A percentile compares a stretch with the other conserved stretches of the same genome.
Conservation (phyloP, 768 basidiomycete species). For the Tubosaeta sp. region DNA sequence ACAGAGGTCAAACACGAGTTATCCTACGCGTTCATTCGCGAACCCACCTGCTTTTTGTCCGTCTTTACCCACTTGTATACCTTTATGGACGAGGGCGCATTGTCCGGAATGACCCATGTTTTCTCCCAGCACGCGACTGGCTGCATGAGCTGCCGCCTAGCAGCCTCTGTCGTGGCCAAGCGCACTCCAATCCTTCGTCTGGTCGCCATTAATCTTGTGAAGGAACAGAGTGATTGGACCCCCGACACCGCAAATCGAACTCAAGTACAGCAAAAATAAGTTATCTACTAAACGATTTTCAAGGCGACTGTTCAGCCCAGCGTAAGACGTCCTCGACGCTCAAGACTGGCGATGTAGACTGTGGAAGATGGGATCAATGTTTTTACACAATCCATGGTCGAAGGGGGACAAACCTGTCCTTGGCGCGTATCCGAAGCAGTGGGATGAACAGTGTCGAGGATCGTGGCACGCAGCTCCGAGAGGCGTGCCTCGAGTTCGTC, state of each 20-base stretch:
- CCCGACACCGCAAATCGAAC: slow-evolving; percentile 11
- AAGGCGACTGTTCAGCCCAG: slow-evolving; percentile 53
- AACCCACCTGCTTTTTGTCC: slow-evolving; percentile 67
- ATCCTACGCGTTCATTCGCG: not conserved
- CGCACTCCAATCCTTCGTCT: slow-evolving; percentile 75
- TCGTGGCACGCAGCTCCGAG: slow-evolving; percentile 42
- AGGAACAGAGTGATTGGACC: slow-evolving; percentile 9
- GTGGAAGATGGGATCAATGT: not conserved
- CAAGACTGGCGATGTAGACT: slow-evolving; percentile 12
- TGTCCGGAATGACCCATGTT: slow-evolving; percentile 61
- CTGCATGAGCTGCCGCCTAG: slow-evolving; percentile 81
- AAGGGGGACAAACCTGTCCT: slow-evolving; percentile 15
- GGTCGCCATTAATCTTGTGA: slow-evolving; percentile 50
- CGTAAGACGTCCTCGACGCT: slow-evolving; percentile 42
- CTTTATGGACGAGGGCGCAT: slow-evolving; percentile 54
- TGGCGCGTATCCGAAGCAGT: not conserved
- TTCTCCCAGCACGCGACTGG: slow-evolving; percentile 88
- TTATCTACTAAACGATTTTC: slow-evolving; percentile 2
- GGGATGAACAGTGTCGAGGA: slow-evolving; percentile 11
- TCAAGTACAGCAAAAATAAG: not conserved
- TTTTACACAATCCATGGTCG: not conserved
- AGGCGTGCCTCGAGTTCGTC: slow-evolving; percentile 64
- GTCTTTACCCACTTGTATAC: slow-evolving; percentile 79
- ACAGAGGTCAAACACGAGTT: slow-evolving; percentile 5
- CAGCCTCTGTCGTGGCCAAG: slow-evolving; percentile 72